Conservation (phyloP, 139 green algal species). For the Picochlorum sp. region DNA sequence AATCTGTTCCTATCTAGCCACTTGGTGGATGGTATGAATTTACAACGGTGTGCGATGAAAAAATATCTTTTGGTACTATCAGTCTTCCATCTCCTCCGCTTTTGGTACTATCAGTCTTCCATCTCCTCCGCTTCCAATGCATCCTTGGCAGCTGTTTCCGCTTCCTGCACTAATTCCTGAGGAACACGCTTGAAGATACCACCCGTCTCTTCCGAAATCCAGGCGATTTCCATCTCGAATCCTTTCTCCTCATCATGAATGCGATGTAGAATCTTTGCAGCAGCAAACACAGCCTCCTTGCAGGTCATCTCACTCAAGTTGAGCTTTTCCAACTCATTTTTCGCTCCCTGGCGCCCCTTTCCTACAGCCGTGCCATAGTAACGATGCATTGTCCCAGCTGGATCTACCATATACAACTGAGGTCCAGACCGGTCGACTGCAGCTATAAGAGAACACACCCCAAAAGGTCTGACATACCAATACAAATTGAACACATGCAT, state of each 20-base stretch:
- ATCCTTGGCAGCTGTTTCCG: constrained; percentile 66
- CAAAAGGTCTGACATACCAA: constrained; percentile 75
- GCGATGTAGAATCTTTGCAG: constrained; percentile 88
- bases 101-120: constrained; percentile 21
- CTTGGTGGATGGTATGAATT: too few species aligned
- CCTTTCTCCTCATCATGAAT: constrained; percentile 96
- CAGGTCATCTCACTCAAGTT: constrained; percentile 86
- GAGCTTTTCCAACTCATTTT: constrained; percentile 97
- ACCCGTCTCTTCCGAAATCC: constrained; percentile 85
- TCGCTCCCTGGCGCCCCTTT: constrained; percentile 89
- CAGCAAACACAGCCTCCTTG: constrained; percentile 73
- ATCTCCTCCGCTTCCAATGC: constrained; percentile 77
- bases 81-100: neutral
- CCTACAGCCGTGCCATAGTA: constrained; percentile 91
- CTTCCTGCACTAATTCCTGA: constrained; percentile 52
- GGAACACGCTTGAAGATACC: constrained; percentile 68
- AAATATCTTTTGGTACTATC: too few species aligned
- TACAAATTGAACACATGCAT: constrained; percentile 97
- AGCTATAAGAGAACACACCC: constrained; percentile 65
- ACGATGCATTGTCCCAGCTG: constrained; percentile 59
- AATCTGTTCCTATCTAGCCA: too few species aligned
- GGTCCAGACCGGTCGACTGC: constrained; percentile 71
- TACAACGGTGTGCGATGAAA: too few species aligned
- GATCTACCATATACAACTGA: constrained; percentile 85
- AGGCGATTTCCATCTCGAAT: constrained; percentile 96